phyloP scores from a whole-genome alignment of 1,284 basidiomycete species.

The Gomphus sp. region DNA sequence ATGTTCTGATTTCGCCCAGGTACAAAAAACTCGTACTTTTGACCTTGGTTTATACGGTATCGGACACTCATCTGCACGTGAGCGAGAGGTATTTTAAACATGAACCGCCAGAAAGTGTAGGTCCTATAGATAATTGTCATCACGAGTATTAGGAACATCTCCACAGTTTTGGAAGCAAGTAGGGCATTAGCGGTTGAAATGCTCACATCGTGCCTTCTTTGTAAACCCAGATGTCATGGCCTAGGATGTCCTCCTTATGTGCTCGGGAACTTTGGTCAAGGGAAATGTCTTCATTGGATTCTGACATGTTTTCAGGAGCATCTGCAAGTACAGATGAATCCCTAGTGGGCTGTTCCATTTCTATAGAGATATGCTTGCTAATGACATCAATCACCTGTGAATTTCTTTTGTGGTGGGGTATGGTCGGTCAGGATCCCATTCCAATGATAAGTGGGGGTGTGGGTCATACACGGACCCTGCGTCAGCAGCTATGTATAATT shows the following conservation, averaged over 20 bases:
- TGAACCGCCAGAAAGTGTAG: slow-evolving; percentile 93
- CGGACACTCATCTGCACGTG: slow-evolving; percentile 65
- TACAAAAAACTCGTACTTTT: slow-evolving; percentile 74
- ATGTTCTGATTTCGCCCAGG: slow-evolving; percentile 81
- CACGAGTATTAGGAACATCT: not conserved
- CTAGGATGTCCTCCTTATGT: slow-evolving; percentile 38
- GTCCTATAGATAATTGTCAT: slow-evolving; percentile 34
- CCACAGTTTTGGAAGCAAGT: not conserved
- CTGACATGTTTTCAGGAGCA: not conserved
- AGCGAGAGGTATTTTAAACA: slow-evolving; percentile 73
- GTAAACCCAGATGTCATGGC: slow-evolving; percentile 79
- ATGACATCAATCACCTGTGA: not conserved
- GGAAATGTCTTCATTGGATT: not conserved
- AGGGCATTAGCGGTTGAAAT: not conserved
- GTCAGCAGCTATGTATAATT: slow-evolving; percentile 48
- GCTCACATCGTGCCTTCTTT: slow-evolving; percentile 53
- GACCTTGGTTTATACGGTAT: slow-evolving; percentile 76
- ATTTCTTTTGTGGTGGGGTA: slow-evolving; percentile 1
- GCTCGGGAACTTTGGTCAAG: slow-evolving; percentile 24
- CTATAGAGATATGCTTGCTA: not conserved
- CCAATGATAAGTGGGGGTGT: slow-evolving; percentile 63
- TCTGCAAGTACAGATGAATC: not conserved
- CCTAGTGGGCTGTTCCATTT: not conserved
- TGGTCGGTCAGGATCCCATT: slow-evolving; percentile 57
- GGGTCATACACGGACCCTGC: slow-evolving; percentile 75